A percentile compares a stretch with the other conserved stretches of the same genome.
Evolutionary conservation across 345 rosid species (phyloP).

Genomic region (Salix caprea): DNA sequence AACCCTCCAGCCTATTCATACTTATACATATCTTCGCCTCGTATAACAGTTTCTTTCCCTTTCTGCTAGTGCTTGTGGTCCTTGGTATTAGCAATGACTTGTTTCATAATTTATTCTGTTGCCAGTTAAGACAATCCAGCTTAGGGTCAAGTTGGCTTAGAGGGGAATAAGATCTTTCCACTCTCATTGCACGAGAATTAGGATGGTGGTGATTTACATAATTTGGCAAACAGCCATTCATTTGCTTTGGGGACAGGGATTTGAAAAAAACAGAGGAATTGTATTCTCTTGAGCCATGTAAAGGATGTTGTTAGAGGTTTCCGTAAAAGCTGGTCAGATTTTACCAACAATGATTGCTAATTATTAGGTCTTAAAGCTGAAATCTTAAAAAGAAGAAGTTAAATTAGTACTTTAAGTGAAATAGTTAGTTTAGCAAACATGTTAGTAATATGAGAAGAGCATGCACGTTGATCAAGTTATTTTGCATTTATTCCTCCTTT

Average conservation of each 20-base stretch:
- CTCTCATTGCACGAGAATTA: not conserved
- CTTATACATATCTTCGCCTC: not conserved
- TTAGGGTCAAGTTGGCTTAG: not conserved
- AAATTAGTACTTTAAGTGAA: not conserved
- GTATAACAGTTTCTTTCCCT: not conserved
- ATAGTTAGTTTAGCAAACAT: not conserved
- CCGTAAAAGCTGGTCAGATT: not conserved
- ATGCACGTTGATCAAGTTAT: not conserved
- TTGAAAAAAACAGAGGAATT: not conserved
- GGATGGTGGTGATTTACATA: not conserved
- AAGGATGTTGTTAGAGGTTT: not conserved
- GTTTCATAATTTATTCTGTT: not conserved
- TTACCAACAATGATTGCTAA: not conserved
- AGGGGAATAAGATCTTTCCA: not conserved
- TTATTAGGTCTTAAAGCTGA: not conserved
- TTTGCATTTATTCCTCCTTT: not conserved
- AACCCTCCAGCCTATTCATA: not conserved
- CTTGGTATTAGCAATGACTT: not conserved
- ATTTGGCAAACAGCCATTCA: not conserved
- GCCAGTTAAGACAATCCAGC: not conserved
- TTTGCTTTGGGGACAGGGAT: not conserved
- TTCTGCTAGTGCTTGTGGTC: not conserved
- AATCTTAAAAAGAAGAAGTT: not conserved
- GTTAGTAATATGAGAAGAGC: not conserved
- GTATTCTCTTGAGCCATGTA: not conserved